Evolutionary conservation across 2,329 filamentous ascomycete species (phyloP).

Genomic region (Epichloe sibirici): DNA sequence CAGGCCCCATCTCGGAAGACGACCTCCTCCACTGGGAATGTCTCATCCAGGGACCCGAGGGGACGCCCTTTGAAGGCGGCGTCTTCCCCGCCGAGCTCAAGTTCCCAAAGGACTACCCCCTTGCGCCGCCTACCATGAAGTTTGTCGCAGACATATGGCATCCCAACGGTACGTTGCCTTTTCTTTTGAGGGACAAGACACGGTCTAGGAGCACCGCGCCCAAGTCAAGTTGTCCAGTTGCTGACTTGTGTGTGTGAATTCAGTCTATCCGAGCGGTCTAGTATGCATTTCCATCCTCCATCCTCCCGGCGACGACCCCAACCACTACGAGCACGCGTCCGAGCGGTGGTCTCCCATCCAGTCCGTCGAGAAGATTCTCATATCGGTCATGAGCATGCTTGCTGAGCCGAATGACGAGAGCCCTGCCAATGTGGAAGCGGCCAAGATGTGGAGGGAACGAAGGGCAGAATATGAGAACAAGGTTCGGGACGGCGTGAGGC

Average conservation of each 20-base stretch:
- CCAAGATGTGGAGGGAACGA: conserved; percentile 88
- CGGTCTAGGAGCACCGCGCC: no score
- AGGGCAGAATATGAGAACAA: conserved; percentile 73
- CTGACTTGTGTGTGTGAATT: no score
- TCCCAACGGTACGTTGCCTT: conserved; percentile 60
- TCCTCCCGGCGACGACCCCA: conserved; percentile 90
- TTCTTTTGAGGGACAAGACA: not conserved
- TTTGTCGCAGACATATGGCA: conserved; percentile 93
- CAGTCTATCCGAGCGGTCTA: conserved; percentile 81
- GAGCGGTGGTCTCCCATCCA: conserved; percentile 97
- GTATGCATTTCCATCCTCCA: conserved; percentile 99
- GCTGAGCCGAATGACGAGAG: conserved; percentile 96
- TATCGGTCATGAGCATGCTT: conserved; percentile 96
- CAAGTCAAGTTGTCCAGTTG: not conserved
- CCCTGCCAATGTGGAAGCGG: conserved; percentile 90
- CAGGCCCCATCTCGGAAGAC: conserved; percentile 85
- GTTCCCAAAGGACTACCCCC: conserved; percentile 95
- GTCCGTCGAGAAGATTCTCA: conserved; percentile 93
- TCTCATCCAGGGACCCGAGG: conserved; percentile 87
- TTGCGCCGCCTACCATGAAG: conserved; percentile 90
- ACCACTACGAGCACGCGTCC: conserved; percentile 93
- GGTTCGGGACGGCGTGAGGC: conserved; percentile 71
- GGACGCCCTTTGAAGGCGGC: conserved; percentile 90
- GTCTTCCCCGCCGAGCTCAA: conserved; percentile 90
- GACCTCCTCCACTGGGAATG: conserved; percentile 96